Conservation (phyloP, 495 filamentous ascomycete species). For the Lophiotrema nucula region DNA sequence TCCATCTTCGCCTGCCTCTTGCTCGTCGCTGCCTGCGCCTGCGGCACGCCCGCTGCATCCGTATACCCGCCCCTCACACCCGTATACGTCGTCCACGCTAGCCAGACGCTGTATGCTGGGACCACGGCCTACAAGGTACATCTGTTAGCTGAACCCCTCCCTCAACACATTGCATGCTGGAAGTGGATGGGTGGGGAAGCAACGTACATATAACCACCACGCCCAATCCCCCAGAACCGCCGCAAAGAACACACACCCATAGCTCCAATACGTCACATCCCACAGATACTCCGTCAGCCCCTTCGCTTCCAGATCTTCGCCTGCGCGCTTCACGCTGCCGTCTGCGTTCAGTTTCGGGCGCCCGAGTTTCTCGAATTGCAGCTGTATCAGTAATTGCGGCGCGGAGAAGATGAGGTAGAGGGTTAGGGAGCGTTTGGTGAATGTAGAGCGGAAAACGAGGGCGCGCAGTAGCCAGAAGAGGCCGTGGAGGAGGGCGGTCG, state of each 20-base stretch:
- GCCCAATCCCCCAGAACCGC: conserved; percentile 41
- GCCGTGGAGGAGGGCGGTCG: conserved; percentile 65
- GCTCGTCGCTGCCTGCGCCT: conserved; percentile 26
- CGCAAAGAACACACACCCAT: conserved; percentile 49
- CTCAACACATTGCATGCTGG: too few relatives aligned
- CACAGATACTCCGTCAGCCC: conserved; percentile 98
- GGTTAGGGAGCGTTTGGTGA: conserved; percentile 56
- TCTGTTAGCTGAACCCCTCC: too few relatives aligned
- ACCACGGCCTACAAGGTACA: conserved; percentile 41
- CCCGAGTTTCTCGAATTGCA: conserved; percentile 76
- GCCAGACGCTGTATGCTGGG: conserved; percentile 39
- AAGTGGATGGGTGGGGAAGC: too few relatives aligned
- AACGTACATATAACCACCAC: conserved; percentile 36
- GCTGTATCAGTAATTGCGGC: conserved; percentile 75
- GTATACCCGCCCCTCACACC: conserved; percentile 34
- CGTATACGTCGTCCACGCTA: conserved; percentile 39
- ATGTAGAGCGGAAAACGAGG: conserved; percentile 58
- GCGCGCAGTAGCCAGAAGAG: conserved; percentile 71
- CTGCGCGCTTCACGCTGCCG: conserved; percentile 63
- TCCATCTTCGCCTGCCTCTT: conserved; percentile 45
- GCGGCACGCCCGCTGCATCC: conserved; percentile 26
- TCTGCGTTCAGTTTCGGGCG: conserved; percentile 66
- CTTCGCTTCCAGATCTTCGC: conserved; percentile 84
- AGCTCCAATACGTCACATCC: conserved; percentile 86
- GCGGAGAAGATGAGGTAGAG: conserved; percentile 70